These are phyloP conservation scores for Asterophora lycoperdoides DNA, from an alignment of 768 basidiomycete genomes.

Conservation along the genomic window DNA sequence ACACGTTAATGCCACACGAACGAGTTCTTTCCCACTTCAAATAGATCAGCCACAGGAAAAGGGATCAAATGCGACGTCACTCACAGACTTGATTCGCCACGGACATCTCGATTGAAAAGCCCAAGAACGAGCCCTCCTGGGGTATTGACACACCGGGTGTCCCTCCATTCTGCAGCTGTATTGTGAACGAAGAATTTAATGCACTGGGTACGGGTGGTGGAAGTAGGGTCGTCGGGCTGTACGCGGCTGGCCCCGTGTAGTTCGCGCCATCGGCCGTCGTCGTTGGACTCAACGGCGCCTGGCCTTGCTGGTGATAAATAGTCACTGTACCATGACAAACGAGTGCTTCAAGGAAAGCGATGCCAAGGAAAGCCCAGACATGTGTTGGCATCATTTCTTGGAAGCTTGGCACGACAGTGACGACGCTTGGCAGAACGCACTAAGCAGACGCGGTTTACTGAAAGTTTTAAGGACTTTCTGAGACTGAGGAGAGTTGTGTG, in stretches of 20 bases:
- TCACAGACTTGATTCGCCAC: constrained; percentile 54
- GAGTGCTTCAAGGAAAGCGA: too few species aligned
- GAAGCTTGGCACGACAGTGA: too few species aligned
- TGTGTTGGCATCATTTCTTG: too few species aligned
- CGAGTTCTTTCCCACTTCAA: constrained; percentile 54
- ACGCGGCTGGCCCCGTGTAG: constrained; percentile 48
- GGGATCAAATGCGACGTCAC: too few species aligned
- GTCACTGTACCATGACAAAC: too few species aligned
- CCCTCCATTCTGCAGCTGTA: constrained; percentile 32
- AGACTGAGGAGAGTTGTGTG: too few species aligned
- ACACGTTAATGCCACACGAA: constrained; percentile 23
- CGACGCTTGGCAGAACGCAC: too few species aligned
- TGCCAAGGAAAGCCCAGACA: too few species aligned
- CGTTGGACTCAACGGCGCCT: constrained; percentile 21
- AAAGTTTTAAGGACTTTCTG: too few species aligned
- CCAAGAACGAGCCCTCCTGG: constrained; percentile 41
- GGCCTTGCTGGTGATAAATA: constrained; percentile 22
- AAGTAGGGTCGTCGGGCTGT: constrained; percentile 44
- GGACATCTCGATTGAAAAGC: constrained; percentile 62
- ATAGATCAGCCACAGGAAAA: too few species aligned
- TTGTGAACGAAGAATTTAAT: constrained; percentile 37
- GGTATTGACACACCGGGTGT: constrained; percentile 6
- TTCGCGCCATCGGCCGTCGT: constrained; percentile 25
- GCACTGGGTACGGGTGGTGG: constrained; percentile 49
- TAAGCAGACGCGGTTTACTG: too few species aligned